Percentiles rank a stretch among this genome's conserved stretches.
Conservation (phyloP, 306 rosid genomes). For the Canavalia gladiata region DNA sequence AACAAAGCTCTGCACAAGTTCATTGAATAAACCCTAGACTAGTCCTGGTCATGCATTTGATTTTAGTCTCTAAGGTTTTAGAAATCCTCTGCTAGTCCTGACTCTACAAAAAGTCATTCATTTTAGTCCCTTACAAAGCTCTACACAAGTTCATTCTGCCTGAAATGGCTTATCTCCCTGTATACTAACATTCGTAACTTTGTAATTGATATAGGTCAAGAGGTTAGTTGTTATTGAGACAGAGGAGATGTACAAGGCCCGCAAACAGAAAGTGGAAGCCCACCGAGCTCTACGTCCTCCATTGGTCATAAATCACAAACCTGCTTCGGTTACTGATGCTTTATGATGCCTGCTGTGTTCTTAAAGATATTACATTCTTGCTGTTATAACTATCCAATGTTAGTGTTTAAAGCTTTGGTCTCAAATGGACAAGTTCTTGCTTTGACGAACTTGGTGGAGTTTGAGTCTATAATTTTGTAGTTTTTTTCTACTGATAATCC, state of each 20-base stretch:
- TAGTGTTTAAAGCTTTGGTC: constrained; percentile 12
- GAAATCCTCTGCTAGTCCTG: no score
- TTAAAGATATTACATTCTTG: constrained; percentile 40
- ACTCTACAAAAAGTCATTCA: no score
- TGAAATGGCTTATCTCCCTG: constrained; percentile 5
- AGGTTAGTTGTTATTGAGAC: constrained; percentile 88
- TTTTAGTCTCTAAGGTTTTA: no score
- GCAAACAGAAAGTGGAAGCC: constrained; percentile 71
- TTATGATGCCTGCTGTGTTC: constrained; percentile 47
- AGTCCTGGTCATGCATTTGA: no score
- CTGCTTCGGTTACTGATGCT: constrained; percentile 63
- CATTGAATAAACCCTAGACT: neutral
- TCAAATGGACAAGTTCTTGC: constrained; percentile 38
- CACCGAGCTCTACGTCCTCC: constrained; percentile 76
- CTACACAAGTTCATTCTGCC: constrained; percentile 4
- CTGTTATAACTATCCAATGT: constrained; percentile 35
- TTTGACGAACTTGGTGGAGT: constrained; percentile 40
- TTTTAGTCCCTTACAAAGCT: neutral
- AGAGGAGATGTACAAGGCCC: constrained; percentile 88
- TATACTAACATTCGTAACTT: constrained; percentile 38
- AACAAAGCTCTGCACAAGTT: neutral
- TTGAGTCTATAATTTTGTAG: constrained; percentile 39
- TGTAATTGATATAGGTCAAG: constrained; percentile 69
- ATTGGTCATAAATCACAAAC: constrained; percentile 71
- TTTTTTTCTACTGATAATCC: constrained; percentile 37